These are phyloP conservation scores for Tetraselmis striata DNA, from an alignment of 139 green algal genomes.

Conservation along the genomic window DNA sequence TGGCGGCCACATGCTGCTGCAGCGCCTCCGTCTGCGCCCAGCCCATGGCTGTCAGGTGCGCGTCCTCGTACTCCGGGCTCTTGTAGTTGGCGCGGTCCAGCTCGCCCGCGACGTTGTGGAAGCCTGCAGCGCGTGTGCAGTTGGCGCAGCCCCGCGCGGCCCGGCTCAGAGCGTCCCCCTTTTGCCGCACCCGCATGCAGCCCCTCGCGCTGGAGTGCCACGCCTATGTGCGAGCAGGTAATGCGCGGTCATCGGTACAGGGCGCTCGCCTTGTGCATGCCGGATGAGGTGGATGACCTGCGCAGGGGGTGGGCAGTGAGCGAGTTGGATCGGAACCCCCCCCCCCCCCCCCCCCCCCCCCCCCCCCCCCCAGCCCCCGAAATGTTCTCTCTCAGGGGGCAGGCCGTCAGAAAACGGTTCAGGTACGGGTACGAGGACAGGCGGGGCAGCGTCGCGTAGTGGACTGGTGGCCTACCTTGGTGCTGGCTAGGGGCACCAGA, in stretches of 20 bases:
- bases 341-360: no score
- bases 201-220: neutral
- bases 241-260: neutral
- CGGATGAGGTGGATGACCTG: slow-evolving; percentile 45
- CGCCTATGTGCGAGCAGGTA: neutral
- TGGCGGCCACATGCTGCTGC: neutral
- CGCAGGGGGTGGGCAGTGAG: neutral
- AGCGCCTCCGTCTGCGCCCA: slow-evolving; percentile 28
- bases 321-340: neutral
- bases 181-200: no score
- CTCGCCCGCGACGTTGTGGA: slow-evolving; percentile 39
- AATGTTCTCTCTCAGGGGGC: no score
- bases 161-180: no score
- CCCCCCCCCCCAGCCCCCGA: no score
- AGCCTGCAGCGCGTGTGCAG: slow-evolving; percentile 49
- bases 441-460: neutral
- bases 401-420: neutral
- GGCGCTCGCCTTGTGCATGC: slow-evolving; percentile 17
- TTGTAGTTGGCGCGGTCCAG: slow-evolving; percentile 1
- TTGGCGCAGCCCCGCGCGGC: neutral
- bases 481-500: slow-evolving; percentile 28
- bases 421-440: neutral
- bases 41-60: slow-evolving; percentile 34
- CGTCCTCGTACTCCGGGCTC: slow-evolving; percentile 22
- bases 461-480: slow-evolving; percentile 18